Base-by-base conservation (phyloP, 192 early-diverging fungal species). In the Pilobolus umbonatus region DNA sequence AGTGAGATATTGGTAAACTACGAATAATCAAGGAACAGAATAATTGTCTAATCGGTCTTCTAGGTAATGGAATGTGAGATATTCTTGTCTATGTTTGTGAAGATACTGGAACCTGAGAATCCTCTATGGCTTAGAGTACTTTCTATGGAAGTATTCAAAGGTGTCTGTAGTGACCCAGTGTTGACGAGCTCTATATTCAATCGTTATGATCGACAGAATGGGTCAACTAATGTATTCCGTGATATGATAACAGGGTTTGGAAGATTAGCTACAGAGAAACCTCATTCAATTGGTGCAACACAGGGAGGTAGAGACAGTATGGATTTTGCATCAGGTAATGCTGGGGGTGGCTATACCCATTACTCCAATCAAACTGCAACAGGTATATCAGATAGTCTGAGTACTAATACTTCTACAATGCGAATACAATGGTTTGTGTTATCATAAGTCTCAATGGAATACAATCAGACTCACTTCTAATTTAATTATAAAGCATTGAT, bases 21-120 rank as follows among this genome's bases (percentile, higher is more conserved):
- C 5, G 26, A 19, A 36, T 12, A 1, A 31, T 21, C 4, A n/a
- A 19, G 30, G 4, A 19, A 36, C 14, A 32, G 17, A 15, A 24
- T 38, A 22, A 38, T 35, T 32, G 43, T 55, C 4, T 11, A 17
- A 47, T 34, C 46, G 22, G 21, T 15, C 19, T 17, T 25, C 14
- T 69, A 88, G 88, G 64, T 84, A 2, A 88, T 91, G 56, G 94
- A 96, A 62, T 94, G 93, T 76, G 96, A 99, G 70, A 89, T 98
- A 30, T 93, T 98, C 56, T 64, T 99, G 28, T 86, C 89, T 5
- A 86, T 99, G 75, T 81, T 94, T 56, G 82, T 88, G 32, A 86
- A 90, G 57, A 77, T 93, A 21, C 51, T 93, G 26, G 93, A 92
- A 25, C 80, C 89, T 2, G 90, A 92, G 43, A 78, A 83, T 53